Percentiles rank a stretch among this genome's conserved stretches.
phyloP scores from a whole-genome alignment of 441 rosid genomes.

The Omphalea diandra region DNA sequence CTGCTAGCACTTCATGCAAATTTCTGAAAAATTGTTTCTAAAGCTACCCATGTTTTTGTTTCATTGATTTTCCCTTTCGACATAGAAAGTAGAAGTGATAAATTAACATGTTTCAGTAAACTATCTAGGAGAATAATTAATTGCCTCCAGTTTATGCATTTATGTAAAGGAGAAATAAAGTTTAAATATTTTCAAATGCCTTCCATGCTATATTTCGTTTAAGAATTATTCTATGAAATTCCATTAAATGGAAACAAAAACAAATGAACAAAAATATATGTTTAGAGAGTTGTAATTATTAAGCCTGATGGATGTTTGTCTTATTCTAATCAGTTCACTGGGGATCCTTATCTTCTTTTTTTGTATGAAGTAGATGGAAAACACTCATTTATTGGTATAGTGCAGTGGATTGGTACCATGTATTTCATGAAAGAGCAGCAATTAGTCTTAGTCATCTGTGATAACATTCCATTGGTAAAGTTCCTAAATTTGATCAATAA shows the following conservation, averaged over 20 bases:
- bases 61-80: too few relatives aligned
- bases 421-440: background rate
- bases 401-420: conserved; percentile 1
- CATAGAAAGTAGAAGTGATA: background rate
- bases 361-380: background rate
- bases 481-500: conserved; percentile 21
- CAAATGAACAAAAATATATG: background rate
- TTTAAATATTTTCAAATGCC: background rate
- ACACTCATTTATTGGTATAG: background rate
- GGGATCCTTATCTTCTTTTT: background rate
- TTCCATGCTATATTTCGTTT: background rate
- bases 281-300: background rate
- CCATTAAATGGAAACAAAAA: background rate
- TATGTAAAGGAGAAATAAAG: too few relatives aligned
- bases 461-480: background rate
- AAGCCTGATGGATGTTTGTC: background rate
- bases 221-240: background rate
- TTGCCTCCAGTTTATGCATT: too few relatives aligned
- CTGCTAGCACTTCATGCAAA: background rate
- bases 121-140: background rate
- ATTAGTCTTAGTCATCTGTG: background rate
- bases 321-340: background rate
- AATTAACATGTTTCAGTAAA: background rate
- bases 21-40: too few relatives aligned
- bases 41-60: too few relatives aligned